Evolutionary conservation across 805 yeast species (phyloP).

Genomic region (Lipomyces yamadae): DNA sequence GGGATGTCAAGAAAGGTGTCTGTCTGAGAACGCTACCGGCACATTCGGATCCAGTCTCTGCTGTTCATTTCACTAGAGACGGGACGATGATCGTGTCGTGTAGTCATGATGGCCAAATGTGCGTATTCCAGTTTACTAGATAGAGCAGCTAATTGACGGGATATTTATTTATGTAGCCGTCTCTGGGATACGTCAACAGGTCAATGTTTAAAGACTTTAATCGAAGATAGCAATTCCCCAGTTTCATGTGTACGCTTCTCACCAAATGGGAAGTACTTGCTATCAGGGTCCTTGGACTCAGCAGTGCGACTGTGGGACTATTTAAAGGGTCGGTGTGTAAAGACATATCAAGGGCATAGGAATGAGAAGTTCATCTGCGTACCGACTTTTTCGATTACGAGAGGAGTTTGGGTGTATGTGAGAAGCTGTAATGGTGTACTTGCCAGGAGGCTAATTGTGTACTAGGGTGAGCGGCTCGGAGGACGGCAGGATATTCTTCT

Average conservation of each 20-base stretch:
- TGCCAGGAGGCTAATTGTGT: neutral
- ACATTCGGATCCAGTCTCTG: slow-evolving; percentile 86
- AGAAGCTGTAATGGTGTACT: too few species aligned
- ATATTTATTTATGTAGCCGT: slow-evolving; percentile 46
- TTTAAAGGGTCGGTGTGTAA: slow-evolving; percentile 76
- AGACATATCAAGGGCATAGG: slow-evolving; percentile 56
- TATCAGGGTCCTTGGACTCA: slow-evolving; percentile 84
- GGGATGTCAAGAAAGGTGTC: slow-evolving; percentile 80
- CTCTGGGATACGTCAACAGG: slow-evolving; percentile 88
- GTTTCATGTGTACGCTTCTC: slow-evolving; percentile 74
- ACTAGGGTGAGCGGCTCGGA: slow-evolving; percentile 68
- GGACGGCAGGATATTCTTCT: slow-evolving; percentile 56
- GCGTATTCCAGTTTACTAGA: slow-evolving; percentile 1
- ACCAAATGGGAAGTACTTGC: slow-evolving; percentile 82
- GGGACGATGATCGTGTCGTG: slow-evolving; percentile 85
- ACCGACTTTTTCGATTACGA: slow-evolving; percentile 54
- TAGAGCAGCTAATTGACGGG: slow-evolving; percentile 29
- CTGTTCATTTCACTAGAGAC: slow-evolving; percentile 74
- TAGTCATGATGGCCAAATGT: slow-evolving; percentile 85
- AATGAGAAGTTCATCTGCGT: slow-evolving; percentile 59
- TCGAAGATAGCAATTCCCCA: slow-evolving; percentile 75
- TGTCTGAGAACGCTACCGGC: slow-evolving; percentile 83
- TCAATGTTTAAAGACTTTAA: slow-evolving; percentile 87
- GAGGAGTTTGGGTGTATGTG: slow-evolving; percentile 49
- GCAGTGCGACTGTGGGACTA: slow-evolving; percentile 85